Base-by-base conservation (phyloP, 1,284 basidiomycete species). In the Binderoboletus segoi region DNA sequence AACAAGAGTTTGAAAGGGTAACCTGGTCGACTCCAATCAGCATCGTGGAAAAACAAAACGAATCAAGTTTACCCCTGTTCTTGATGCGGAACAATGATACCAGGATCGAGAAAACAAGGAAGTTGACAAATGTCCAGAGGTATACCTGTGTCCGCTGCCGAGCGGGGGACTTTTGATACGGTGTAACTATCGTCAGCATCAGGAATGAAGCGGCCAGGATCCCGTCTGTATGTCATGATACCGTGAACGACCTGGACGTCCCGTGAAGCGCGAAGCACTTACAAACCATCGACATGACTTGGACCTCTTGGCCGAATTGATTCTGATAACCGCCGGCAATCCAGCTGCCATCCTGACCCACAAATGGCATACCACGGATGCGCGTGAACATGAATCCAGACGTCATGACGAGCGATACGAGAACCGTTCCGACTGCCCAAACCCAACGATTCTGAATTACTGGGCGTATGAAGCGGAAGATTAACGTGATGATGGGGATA, bases 301-400 rank as follows among this genome's bases (percentile, higher is more conserved):
- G 91, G 21, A 91, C 91, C 77, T 99, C 97, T 67, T 96, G 89
- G 3, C 94, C 95, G 65, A 85, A 91, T 75, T 98, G 96, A 67
- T 88, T 94, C 69, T 90, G 88, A 75, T 90, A 98, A 2, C 96
- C 96, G 11, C 77, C 81, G 11, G 93, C 91, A 67, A 98, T 90
- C 88, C 94, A 96, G 59, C 80, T 81, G 21, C 88, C 85, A 67
- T 75, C 86, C 4, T 75, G 73, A 37, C 84, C 86, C 51, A 82
- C 79, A 67, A 85, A 94, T 3, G 95, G 95, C 55, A 85, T 84
- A 48, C 82, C 82, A 61, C 96, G 88, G 67, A 99, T 99, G 61
- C 88, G 88, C 64, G 93, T 94, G 80, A 97, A 99, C 97, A 99
- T 99, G 79, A 89, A 91, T 4, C 95, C 95, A 10, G 88, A 86